Evolutionary conservation across 2,329 filamentous ascomycete genomes (phyloP), one percentile per base, ranked within the genome.

Genomic region (Colletotrichum karsti): DNA sequence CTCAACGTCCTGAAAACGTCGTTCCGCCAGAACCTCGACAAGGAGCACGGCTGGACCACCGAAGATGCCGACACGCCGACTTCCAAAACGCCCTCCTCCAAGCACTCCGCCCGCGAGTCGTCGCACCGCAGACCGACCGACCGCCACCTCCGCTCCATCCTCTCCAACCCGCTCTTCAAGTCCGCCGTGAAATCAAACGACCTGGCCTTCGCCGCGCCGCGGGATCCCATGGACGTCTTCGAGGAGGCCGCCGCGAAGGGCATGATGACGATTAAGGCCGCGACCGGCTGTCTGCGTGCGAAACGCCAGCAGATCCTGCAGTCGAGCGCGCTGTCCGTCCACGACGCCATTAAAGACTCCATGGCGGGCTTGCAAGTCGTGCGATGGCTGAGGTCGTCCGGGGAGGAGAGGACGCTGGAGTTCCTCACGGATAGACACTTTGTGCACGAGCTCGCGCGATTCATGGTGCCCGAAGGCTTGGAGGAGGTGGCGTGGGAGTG

Each of bases 21-120:
- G 3, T 90, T 90, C 74, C 83, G 87, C 57, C 82, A 82, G 61
- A 84, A 88, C 30, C 84, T 90, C n/a, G 87, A 89, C 72, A 81
- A 78, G 46, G 87, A 90, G 73, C 85, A 90, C 72, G 87, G 87
- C 67, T 83, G 78, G 73, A 73, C 79, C 30, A 70, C 77, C 15
- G 75, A 78, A 74, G 80, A 55, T n/a, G 59, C 22, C 50, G 57
- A 28, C 28, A 70, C 42, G 59, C 39, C 64, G 56, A 72, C 20
- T 51, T 71, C 30, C 60, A 68, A 26, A 22, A 63, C 24, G 2
- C 61, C 22, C 2, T 51, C 67, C 24, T 46, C 58, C 35, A 18
- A 51, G 24, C 70, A 50, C 39, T 69, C 68, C 28, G 44, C 51
- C 10, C 42, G 54, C 57, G 41, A 71, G 12, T 15, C 69, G 12